Percentiles rank a stretch among this genome's conserved stretches.
phyloP scores from a whole-genome alignment of 2,329 filamentous ascomycete genomes.

The Beauveria sp. region DNA sequence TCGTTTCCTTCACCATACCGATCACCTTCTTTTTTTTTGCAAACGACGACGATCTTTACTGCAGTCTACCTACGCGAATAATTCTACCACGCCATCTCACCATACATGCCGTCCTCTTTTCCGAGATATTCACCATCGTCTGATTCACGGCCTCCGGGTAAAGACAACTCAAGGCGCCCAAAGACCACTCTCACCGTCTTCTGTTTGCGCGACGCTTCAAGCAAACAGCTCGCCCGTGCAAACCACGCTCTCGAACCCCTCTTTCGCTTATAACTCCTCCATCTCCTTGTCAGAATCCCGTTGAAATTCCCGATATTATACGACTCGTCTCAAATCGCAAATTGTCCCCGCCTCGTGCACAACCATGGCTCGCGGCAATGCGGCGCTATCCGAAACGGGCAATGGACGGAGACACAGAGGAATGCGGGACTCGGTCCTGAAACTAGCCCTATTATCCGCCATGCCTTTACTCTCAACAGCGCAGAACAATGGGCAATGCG shows the following conservation, averaged over 20 bases:
- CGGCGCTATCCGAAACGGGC: conserved; percentile 2
- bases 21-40: not conserved
- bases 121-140: not conserved
- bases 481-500: conserved; percentile 36
- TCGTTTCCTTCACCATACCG: not conserved
- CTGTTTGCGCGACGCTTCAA: not conserved
- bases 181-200: not conserved
- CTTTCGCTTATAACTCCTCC: not conserved
- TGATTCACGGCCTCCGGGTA: not conserved
- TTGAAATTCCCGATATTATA: not conserved
- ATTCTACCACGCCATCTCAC: not conserved
- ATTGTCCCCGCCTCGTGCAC: not conserved
- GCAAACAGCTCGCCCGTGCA: not conserved
- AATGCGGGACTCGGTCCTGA: conserved; percentile 17
- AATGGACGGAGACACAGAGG: conserved; percentile 13
- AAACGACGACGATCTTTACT: conserved; percentile 7
- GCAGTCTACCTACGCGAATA: not conserved
- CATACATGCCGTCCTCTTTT: not conserved
- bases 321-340: not conserved
- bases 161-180: not conserved
- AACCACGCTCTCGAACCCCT: not conserved
- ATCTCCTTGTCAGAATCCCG: not conserved
- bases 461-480: conserved; percentile 25
- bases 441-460: conserved; percentile 17
- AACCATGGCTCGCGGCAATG: conserved; percentile 5